Base-by-base conservation (phyloP, 2,329 filamentous ascomycete species). In the Colletotrichum camelliae region DNA sequence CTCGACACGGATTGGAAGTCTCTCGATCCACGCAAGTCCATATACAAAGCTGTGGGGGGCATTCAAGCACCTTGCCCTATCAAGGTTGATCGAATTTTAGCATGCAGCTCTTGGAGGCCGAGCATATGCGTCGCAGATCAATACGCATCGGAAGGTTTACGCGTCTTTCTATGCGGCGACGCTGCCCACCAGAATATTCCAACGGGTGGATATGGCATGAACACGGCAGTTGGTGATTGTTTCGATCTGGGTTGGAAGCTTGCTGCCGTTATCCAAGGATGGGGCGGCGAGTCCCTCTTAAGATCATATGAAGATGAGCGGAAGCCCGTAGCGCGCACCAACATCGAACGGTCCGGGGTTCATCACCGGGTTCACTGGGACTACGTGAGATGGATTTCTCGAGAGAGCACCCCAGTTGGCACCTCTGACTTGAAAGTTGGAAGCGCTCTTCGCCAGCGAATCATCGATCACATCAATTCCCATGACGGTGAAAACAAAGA, bases 141-240 rank as follows among this genome's bases (percentile, higher is more conserved):
- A 2, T 87, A 84, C 70, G 39, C 43, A 8, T n/a, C 66, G 24
- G 80, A 81, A 12, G 79, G 80, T 6, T 84, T 85, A 5, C 83
- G 86, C 7, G 81, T 86, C 2, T 79, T 82, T 21, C 68, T 82
- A 4, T 78, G 81, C 12, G 83, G 83, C 27, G 83, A 85, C 67
- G 80, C 83, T 18, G 83, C 83, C 8, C 83, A 85, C 64, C 80
- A 82, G 13, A 82, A 83, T 61, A 80, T 79, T 39, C 83, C 83
- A 0, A 80, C 79, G 13, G 83, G 83, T 7, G 83, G 82, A 1
- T 82, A 84, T 62, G 83, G 83, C 10, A 82, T 84, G 81, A 85
- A 85, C 71, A 82, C 80, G 1, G 82, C 81, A 2, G 80, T 84
- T 5, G 81, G 81, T 7, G 83, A 84, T 64, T 78, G 80, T 13